These are phyloP conservation scores for Priceomyces carsonii DNA, from an alignment of 805 yeast species.

Conservation along the genomic window DNA sequence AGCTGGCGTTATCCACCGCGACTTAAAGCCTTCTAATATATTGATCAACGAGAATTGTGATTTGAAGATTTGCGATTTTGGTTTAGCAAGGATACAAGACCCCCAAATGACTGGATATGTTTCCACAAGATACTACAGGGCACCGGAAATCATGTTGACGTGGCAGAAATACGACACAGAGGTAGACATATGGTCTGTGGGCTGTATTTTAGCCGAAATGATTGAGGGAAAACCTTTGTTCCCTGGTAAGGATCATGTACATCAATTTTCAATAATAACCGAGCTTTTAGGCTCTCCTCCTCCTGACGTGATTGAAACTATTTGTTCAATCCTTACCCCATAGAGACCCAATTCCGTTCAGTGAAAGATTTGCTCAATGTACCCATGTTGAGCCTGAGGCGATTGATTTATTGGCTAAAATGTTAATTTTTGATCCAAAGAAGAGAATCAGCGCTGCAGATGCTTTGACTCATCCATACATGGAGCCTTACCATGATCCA, in stretches of 20 bases:
- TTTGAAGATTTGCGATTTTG: slow-evolving; percentile 89
- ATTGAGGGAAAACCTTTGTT: slow-evolving; percentile 94
- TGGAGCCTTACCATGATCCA: slow-evolving; percentile 96
- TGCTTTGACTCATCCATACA: slow-evolving; percentile 85
- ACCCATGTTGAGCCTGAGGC: slow-evolving; percentile 76
- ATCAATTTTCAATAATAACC: slow-evolving; percentile 95
- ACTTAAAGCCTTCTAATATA: slow-evolving; percentile 81
- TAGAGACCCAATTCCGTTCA: slow-evolving; percentile 87
- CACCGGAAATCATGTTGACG: slow-evolving; percentile 97
- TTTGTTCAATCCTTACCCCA: slow-evolving; percentile 92
- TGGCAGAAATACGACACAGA: slow-evolving; percentile 98
- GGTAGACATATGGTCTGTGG: slow-evolving; percentile 98
- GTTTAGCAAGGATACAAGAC: slow-evolving; percentile 94
- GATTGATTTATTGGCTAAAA: slow-evolving; percentile 79
- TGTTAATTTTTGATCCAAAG: slow-evolving; percentile 94
- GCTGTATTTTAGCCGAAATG: slow-evolving; percentile 97
- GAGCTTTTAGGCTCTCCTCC: slow-evolving; percentile 97
- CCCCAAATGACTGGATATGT: slow-evolving; percentile 99
- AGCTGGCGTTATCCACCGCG: slow-evolving; percentile 90
- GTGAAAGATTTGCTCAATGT: slow-evolving; percentile 71
- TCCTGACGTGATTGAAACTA: slow-evolving; percentile 91
- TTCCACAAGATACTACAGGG: slow-evolving; percentile 92
- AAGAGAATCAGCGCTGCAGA: slow-evolving; percentile 91
- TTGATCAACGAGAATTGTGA: slow-evolving; percentile 89
- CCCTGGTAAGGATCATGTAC: slow-evolving; percentile 98